phyloP scores from a whole-genome alignment of 2,329 filamentous ascomycete species.

The Scleromitrula shiraiana region DNA sequence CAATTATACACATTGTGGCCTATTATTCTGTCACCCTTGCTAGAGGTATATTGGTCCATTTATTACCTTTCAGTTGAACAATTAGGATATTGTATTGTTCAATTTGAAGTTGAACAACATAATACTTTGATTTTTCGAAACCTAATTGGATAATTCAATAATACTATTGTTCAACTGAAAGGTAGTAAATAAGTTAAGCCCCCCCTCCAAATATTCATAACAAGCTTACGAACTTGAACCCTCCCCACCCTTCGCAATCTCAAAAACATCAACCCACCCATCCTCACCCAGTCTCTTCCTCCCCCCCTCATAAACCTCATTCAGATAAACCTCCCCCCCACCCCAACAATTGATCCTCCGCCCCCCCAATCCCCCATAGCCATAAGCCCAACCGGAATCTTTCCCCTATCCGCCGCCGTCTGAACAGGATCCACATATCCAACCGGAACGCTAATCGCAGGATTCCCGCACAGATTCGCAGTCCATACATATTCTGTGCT shows the following conservation, averaged over 20 bases:
- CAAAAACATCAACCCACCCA: conserved; percentile 51
- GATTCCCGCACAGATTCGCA: conserved; percentile 73
- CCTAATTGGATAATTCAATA: too few relatives aligned
- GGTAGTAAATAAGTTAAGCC: too few relatives aligned
- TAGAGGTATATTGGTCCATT: too few relatives aligned
- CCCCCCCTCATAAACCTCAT: conserved; percentile 39
- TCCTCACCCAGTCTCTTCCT: conserved; percentile 41
- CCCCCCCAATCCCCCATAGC: conserved; percentile 60
- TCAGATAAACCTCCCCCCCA: conserved; percentile 53
- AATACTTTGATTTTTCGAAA: too few relatives aligned
- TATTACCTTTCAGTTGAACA: too few relatives aligned
- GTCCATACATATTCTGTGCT: conserved; percentile 84
- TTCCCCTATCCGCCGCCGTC: conserved; percentile 40
- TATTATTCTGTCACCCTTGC: too few relatives aligned
- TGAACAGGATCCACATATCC: conserved; percentile 48
- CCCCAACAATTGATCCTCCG: conserved; percentile 52
- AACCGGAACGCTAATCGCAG: conserved; percentile 65
- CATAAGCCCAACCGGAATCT: conserved; percentile 52
- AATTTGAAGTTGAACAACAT: too few relatives aligned
- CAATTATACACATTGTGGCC: too few relatives aligned
- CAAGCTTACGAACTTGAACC: not conserved
- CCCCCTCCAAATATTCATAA: too few relatives aligned
- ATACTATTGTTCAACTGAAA: too few relatives aligned
- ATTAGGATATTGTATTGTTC: too few relatives aligned
- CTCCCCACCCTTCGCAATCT: conserved; percentile 27